phyloP scores from a whole-genome alignment of 176 grass and related monocot species.

The Calamus simplicifolius region DNA sequence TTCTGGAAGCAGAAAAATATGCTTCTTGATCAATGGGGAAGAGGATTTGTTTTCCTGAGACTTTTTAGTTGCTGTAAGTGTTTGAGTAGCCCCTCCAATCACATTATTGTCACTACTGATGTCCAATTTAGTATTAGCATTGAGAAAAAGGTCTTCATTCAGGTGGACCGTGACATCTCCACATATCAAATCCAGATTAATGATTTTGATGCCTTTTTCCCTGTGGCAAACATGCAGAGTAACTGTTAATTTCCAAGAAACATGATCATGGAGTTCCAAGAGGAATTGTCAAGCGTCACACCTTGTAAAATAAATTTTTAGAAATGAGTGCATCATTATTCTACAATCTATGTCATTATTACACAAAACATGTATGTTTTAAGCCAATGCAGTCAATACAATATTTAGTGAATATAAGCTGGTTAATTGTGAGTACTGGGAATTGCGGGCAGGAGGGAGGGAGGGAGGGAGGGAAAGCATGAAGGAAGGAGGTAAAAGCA shows the following conservation, averaged over 20 bases:
- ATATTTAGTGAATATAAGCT: too few relatives aligned
- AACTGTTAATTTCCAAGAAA: conserved; percentile 4
- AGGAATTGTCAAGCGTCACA: too few relatives aligned
- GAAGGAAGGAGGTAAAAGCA: too few relatives aligned
- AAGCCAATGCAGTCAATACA: too few relatives aligned
- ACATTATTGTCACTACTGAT: conserved; percentile 15
- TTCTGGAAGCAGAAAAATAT: conserved; percentile 70
- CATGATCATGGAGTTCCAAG: too few relatives aligned
- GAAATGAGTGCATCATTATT: too few relatives aligned
- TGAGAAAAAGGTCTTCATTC: conserved; percentile 60
- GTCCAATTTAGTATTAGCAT: conserved; percentile 35
- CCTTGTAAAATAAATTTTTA: too few relatives aligned
- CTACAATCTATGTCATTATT: too few relatives aligned
- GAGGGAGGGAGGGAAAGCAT: too few relatives aligned
- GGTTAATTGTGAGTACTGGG: too few relatives aligned
- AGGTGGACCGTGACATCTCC: conserved; percentile 61
- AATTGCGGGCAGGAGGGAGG: too few relatives aligned
- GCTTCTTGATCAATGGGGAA: conserved; percentile 62
- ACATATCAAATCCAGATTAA: conserved; percentile 75
- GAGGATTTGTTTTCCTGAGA: conserved; percentile 52
- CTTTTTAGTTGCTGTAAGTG: conserved; percentile 32
- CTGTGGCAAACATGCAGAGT: conserved; percentile 40
- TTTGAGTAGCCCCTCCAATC: conserved; percentile 23
- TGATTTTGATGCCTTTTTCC: conserved; percentile 86
- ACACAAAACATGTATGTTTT: too few relatives aligned